Base-by-base conservation (phyloP, 257 asterid species). In the Nicotiana knightiana region DNA sequence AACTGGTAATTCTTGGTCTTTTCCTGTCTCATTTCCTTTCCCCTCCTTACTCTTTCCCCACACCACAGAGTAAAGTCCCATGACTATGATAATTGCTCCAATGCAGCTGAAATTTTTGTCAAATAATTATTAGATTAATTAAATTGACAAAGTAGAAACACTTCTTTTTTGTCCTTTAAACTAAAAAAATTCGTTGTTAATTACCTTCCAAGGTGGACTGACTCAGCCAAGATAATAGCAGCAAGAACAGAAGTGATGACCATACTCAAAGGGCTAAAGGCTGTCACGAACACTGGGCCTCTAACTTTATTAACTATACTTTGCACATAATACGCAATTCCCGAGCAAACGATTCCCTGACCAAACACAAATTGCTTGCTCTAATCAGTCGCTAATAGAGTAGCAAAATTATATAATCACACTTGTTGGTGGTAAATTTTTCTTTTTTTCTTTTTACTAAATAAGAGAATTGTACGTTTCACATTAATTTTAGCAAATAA, bases 261-360 rank as follows among this genome's bases (percentile, higher is more conserved):
- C 94, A 89, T 94, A 84, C 92, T 91, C 1, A 93, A 80, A 16
- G 97, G 97, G 62, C 94, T 92, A 78, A 94, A 94, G 2, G 98
- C 93, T 3, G 97, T 93, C 48, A 94, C 96, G 54, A 94, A 94
- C 6, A 94, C 97, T 0, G 98, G 98, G 16, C 98, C 98, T 57
- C 92, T 82, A 4, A 63, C 33, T 79, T 86, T 91, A 88, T 88
- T 94, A 68, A 94, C 97, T 1, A 91, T 89, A 54, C 95, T 84
- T 77, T 94, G 98, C 83, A 92, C 73, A 58, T 94, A 94, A 61
- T 93, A 94, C n/a, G 97, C 98, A 5, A 94, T 88, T 24, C 97
- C 95, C 0, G 98, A 93, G 85, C 98, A 94, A 37, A 94, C 93
- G 11, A 94, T 84, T 15, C 98, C 98, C 97, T 93, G 79, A 28